phyloP scores from a whole-genome alignment of 148 eudicot species.

The Drosera capensis region DNA sequence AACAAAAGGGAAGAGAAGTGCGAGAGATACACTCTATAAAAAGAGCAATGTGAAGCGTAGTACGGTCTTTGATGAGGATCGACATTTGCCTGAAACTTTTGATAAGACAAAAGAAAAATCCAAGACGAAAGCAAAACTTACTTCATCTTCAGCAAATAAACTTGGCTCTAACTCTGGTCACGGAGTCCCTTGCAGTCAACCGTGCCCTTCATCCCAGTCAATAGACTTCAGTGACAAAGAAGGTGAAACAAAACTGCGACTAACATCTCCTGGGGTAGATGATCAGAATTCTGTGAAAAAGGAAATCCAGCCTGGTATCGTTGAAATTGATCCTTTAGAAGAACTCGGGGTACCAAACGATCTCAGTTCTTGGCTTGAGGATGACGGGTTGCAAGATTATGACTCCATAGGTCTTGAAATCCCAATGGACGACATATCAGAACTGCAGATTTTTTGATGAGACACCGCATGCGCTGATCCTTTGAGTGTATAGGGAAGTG shows the following conservation, averaged over 20 bases:
- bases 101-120: conserved; percentile 13
- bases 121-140: conserved; percentile 9
- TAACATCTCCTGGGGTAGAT: too few species aligned
- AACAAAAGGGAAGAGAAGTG: conserved; percentile 22
- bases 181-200: too few species aligned
- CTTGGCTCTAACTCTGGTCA: too few species aligned
- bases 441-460: conserved; percentile 16
- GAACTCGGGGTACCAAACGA: conserved; percentile 18
- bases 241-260: too few species aligned
- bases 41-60: conserved; percentile 7
- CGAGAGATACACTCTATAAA: conserved; percentile 14
- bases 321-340: conserved; percentile 26
- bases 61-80: conserved; percentile 1
- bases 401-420: conserved; percentile 33
- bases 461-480: not conserved
- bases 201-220: too few species aligned
- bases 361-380: conserved; percentile 24
- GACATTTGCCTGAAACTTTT: conserved; percentile 9
- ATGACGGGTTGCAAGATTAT: conserved; percentile 31
- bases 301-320: conserved; percentile 13
- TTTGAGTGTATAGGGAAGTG: not conserved
- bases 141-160: conserved; percentile 2
- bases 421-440: conserved; percentile 39
- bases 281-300: too few species aligned
- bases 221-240: too few species aligned